Evolutionary conservation across 2,329 filamentous ascomycete genomes (phyloP).

Genomic region (Stromatinia cepivora): DNA sequence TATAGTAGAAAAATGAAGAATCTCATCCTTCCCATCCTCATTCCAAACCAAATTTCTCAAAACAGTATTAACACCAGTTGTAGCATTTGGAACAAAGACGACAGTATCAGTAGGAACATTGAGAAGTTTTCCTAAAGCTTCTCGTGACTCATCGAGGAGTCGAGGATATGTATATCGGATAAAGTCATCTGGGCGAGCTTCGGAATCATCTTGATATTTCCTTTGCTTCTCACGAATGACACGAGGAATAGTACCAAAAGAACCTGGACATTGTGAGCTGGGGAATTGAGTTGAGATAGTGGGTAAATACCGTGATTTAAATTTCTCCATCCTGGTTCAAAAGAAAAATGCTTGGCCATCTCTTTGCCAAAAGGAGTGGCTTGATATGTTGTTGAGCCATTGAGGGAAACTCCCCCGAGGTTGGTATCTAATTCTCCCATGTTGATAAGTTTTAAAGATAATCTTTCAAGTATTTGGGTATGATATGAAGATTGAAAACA

Average conservation of each 20-base stretch:
- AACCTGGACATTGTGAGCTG: slow-evolving; percentile 50
- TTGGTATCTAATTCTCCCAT: slow-evolving; percentile 24
- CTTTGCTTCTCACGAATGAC: slow-evolving; percentile 60
- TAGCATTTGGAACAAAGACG: slow-evolving; percentile 82
- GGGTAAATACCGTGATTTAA: slow-evolving; percentile 41
- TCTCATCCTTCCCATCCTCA: slow-evolving; percentile 62
- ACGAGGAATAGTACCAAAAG: slow-evolving; percentile 74
- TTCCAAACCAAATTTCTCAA: slow-evolving; percentile 72
- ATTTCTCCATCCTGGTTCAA: slow-evolving; percentile 40
- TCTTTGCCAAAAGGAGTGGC: slow-evolving; percentile 39
- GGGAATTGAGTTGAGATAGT: neutral
- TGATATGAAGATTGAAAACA: neutral
- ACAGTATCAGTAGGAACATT: slow-evolving; percentile 64
- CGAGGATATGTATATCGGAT: slow-evolving; percentile 66
- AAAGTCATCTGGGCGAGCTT: slow-evolving; percentile 72
- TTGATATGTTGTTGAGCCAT: slow-evolving; percentile 29
- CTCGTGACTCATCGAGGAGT: slow-evolving; percentile 64
- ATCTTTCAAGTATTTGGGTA: neutral
- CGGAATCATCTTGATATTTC: slow-evolving; percentile 64
- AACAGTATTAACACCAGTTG: slow-evolving; percentile 73
- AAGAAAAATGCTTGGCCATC: slow-evolving; percentile 42
- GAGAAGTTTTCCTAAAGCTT: slow-evolving; percentile 64
- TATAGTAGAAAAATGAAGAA: slow-evolving; percentile 66
- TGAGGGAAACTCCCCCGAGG: slow-evolving; percentile 31
- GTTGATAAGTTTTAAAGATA: neutral